Percentiles rank a stretch among this genome's conserved stretches.
Conservation (phyloP, 2,329 filamentous ascomycete species). For the Sporothrix pseudoabietina region DNA sequence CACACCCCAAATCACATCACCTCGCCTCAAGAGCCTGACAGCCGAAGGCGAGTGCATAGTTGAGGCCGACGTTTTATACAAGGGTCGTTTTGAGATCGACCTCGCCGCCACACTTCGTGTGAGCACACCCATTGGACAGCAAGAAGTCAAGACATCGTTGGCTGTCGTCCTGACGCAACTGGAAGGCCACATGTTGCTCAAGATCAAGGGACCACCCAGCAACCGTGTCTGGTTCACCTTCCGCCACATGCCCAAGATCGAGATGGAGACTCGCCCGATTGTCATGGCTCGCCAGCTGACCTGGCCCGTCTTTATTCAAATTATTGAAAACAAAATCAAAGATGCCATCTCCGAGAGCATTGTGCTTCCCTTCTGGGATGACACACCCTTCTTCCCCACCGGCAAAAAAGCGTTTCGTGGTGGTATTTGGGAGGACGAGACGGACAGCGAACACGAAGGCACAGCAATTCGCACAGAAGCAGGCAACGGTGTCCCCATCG, state of each 20-base stretch:
- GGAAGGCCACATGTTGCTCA: slow-evolving; percentile 80
- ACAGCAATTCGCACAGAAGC: slow-evolving; percentile 39
- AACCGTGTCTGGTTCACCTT: slow-evolving; percentile 97
- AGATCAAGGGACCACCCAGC: slow-evolving; percentile 91
- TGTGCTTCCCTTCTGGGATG: slow-evolving; percentile 94
- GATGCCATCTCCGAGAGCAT: slow-evolving; percentile 91
- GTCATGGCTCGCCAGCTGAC: slow-evolving; percentile 95
- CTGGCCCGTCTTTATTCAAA: slow-evolving; percentile 84
- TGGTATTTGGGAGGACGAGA: slow-evolving; percentile 71
- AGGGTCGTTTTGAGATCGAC: slow-evolving; percentile 84
- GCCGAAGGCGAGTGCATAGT: slow-evolving; percentile 88
- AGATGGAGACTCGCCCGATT: slow-evolving; percentile 91
- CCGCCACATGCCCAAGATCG: slow-evolving; percentile 89
- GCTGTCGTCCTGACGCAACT: slow-evolving; percentile 82
- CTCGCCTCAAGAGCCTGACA: slow-evolving; percentile 82
- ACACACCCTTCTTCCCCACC: slow-evolving; percentile 86
- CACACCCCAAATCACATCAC: slow-evolving; percentile 85
- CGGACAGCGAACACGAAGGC: slow-evolving; percentile 42
- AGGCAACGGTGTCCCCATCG: slow-evolving; percentile 52
- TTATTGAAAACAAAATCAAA: slow-evolving; percentile 93
- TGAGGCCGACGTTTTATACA: slow-evolving; percentile 86
- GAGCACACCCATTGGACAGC: slow-evolving; percentile 85
- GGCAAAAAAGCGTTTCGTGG: slow-evolving; percentile 77
- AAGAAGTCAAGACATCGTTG: slow-evolving; percentile 87
- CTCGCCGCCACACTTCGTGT: slow-evolving; percentile 92